These are phyloP conservation scores for Hansenula anomala DNA, from an alignment of 1,139 yeast genomes.

Conservation along the genomic window DNA sequence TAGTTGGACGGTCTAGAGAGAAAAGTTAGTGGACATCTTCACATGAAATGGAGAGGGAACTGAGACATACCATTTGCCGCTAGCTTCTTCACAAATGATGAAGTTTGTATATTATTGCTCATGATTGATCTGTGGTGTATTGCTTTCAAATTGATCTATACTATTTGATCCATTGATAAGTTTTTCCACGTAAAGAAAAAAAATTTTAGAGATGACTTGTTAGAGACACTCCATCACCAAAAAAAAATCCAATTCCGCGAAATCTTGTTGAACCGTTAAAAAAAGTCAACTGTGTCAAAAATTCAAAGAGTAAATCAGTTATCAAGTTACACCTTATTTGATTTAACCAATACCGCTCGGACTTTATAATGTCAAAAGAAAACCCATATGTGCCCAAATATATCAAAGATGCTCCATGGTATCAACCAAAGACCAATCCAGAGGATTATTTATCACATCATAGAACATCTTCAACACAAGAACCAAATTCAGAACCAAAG, in stretches of 20 bases:
- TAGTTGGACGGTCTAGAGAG: conserved; percentile 46
- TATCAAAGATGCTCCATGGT: conserved; percentile 52
- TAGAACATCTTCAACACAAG: conserved; percentile 31
- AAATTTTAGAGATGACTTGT: conserved; percentile 2
- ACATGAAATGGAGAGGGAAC: not conserved
- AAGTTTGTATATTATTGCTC: conserved; percentile 25
- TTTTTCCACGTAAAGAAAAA: not conserved
- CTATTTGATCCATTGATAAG: not conserved
- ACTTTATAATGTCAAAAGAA: not conserved
- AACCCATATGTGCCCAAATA: conserved; percentile 40
- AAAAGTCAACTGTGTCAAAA: too few species aligned
- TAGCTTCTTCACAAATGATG: conserved; percentile 67
- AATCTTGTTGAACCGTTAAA: too few species aligned
- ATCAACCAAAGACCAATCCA: conserved; percentile 13
- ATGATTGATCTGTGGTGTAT: too few species aligned
- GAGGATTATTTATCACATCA: conserved; percentile 47
- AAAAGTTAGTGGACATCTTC: conserved; percentile 5
- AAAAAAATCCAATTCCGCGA: not conserved
- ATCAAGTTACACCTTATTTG: too few species aligned
- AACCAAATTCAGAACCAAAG: conserved; percentile 28
- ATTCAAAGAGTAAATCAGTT: too few species aligned
- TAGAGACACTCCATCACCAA: not conserved
- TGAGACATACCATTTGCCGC: conserved; percentile 61
- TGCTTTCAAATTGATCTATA: not conserved
- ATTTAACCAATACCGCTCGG: too few species aligned